Conservation (phyloP, 306 rosid genomes). For the Dryas alaskensis region DNA sequence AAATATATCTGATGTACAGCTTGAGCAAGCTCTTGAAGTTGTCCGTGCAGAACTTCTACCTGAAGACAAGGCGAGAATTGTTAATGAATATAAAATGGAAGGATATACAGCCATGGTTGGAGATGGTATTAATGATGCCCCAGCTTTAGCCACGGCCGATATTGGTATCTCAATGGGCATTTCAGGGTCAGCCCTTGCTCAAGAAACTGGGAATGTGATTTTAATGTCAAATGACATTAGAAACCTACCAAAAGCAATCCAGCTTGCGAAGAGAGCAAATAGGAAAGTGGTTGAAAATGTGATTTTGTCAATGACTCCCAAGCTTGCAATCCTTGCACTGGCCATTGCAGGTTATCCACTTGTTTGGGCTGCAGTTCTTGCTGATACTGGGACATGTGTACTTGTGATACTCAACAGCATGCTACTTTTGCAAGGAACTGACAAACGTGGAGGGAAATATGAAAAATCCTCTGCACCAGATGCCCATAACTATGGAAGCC, state of each 20-base stretch:
- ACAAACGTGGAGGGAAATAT: slow-evolving; percentile 39
- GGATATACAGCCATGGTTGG: slow-evolving; percentile 90
- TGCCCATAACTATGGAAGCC: slow-evolving; percentile 44
- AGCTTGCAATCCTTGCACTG: slow-evolving; percentile 59
- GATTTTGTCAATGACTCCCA: slow-evolving; percentile 55
- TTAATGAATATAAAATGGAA: slow-evolving; percentile 57
- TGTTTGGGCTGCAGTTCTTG: slow-evolving; percentile 99
- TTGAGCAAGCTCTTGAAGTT: slow-evolving; percentile 56
- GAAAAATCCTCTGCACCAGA: slow-evolving; percentile 23
- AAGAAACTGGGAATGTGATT: slow-evolving; percentile 77
- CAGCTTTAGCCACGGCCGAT: slow-evolving; percentile 86
- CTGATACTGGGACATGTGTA: slow-evolving; percentile 88
- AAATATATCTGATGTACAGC: slow-evolving; percentile 51
- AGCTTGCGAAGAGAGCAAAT: slow-evolving; percentile 56
- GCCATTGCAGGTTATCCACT: slow-evolving; percentile 87
- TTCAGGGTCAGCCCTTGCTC: slow-evolving; percentile 91
- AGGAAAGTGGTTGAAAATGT: slow-evolving; percentile 68
- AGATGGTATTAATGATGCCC: slow-evolving; percentile 91
- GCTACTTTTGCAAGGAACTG: slow-evolving; percentile 53
- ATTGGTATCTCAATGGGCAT: slow-evolving; percentile 97
- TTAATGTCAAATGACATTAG: slow-evolving; percentile 83
- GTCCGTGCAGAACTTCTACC: slow-evolving; percentile 90
- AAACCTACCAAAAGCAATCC: slow-evolving; percentile 79
- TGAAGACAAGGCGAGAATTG: slow-evolving; percentile 68
- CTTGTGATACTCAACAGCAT: slow-evolving; percentile 87